Base-by-base conservation (phyloP, 257 asterid genomes). In the Paraleonurus japonicus region DNA sequence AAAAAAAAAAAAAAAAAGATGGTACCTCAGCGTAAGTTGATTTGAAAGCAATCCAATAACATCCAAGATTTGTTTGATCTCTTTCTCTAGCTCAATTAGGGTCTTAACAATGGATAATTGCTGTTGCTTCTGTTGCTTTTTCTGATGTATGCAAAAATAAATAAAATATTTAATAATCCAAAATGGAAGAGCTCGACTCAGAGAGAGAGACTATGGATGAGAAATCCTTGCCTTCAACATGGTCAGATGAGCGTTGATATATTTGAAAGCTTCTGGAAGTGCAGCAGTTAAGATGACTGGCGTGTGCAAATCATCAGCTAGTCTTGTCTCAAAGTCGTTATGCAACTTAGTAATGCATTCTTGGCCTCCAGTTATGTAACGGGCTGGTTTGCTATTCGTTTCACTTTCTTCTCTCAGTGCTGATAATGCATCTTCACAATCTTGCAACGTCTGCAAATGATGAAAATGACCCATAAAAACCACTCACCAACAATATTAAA, bases 281-380 rank as follows among this genome's bases (percentile, higher is more conserved):
- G 88, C 59, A 28, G 83, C 79, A 70, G 84, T 92, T 37, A 90
- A 65, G 71, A 90, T 72, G 43, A 90, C 20, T 7, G 95, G 95
- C 1, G 98, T 88, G 63, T 90, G 97, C 83, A 92, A 76, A 77
- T 92, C 98, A 81, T 90, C 97, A 7, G 95, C 83, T 76, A 92
- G 57, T 76, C 78, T 88, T 1, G 85, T 30, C 79, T 87, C 89
- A 53, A 90, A 81, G 47, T 92, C 96, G 11, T 61, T 70, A 43
- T 39, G 93, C 76, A 92, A 86, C 71, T 81, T 87, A 26, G 20
- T 76, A 72, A 85, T 85, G 84, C 92, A 81, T 28, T 87, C 84
- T 68, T 83, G 81, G 9, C 20, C 10, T 1, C 9, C 22, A 3
- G 1, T 1, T 3, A 47, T 5, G 54, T 47, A n/a, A 5, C 22